phyloP scores from a whole-genome alignment of 2,329 filamentous ascomycete species.

The Colletotrichum sp. region DNA sequence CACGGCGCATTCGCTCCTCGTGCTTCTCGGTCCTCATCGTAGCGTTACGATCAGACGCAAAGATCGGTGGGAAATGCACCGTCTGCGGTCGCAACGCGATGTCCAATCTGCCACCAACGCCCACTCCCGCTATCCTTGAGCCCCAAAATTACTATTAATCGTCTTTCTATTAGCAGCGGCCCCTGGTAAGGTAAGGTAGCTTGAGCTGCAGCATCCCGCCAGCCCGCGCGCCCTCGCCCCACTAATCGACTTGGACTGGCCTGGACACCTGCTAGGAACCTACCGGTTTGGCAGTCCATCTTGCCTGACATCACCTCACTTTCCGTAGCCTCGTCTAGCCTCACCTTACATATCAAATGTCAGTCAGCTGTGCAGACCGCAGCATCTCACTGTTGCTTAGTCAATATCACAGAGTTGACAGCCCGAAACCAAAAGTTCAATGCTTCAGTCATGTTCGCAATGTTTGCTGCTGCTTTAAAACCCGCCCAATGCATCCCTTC shows the following conservation, averaged over 20 bases:
- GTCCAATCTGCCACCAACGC: slow-evolving; percentile 1
- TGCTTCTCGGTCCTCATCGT: not conserved
- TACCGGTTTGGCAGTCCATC: not conserved
- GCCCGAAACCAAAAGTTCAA: not conserved
- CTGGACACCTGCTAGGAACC: not conserved
- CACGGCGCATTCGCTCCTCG: not conserved
- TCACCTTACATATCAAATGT: not conserved
- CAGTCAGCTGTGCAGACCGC: not conserved
- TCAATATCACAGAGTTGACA: not conserved
- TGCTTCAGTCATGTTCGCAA: slow-evolving; percentile 16
- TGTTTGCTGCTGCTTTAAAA: slow-evolving; percentile 15
- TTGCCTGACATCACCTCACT: not conserved
- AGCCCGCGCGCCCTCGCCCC: not conserved
- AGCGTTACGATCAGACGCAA: not conserved
- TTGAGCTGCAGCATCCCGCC: slow-evolving; percentile 9
- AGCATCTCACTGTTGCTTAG: not conserved
- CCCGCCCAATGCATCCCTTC: slow-evolving; percentile 18
- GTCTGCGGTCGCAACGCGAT: not conserved
- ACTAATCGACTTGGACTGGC: not conserved
- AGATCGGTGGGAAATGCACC: not conserved
- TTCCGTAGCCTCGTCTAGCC: not conserved
- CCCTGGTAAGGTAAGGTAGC: slow-evolving; percentile 1
- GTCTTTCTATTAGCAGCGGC: not conserved
- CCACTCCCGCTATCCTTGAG: not conserved
- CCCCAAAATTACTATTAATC: slow-evolving; percentile 1